Base-by-base conservation (phyloP, 768 basidiomycete genomes). In the Boletus sp. region DNA sequence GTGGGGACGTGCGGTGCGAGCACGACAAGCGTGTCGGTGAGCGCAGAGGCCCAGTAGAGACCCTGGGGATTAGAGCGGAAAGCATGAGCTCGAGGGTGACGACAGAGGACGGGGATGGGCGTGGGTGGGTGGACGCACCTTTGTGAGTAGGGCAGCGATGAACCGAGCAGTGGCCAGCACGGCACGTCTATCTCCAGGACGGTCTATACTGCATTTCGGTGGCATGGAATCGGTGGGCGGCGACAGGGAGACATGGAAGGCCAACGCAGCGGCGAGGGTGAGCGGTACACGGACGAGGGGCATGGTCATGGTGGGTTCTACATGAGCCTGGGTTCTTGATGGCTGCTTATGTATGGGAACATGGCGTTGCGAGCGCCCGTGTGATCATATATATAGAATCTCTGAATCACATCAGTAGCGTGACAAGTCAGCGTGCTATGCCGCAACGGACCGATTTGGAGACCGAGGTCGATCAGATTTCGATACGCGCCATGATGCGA, bases 211-310 rank as follows among this genome's bases (percentile, higher is more conserved):
- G 3, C 46, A 12, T 11, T 40, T 18, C 3, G 47, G 10, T 1
- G 42, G 35, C 20, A 18, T 11, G 15, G 50, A 4, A 36, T n/a
- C 4, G 1, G 39, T 60, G 47, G 59, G 83, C 40, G 82, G 78
- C 2, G 82, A 82, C 35, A 75, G 68, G 20, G 78, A 73, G 30
- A 74, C 66, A 32, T 80, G 79, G 15, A 82, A 64, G 30, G 76
- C 78, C 46, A 76, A 53, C 63, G 77, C 77, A 17, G 77, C 73
- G 17, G 75, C 67, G 37, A 81, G 62, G 44, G 77, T 72, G 64
- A 76, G 76, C 8, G 80, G 78, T 46, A 82, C 68, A 58, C 75
- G 78, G 47, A 76, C 42, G 42, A 77, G 63, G 36, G 73, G 60
- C 35, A 18, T 48, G 32, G 54, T 17, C 55, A 47, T 46, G 47